Evolutionary conservation across 768 basidiomycete genomes (phyloP), one percentile per base, ranked within the genome.

Genomic region (Leccinum aurantiacum): DNA sequence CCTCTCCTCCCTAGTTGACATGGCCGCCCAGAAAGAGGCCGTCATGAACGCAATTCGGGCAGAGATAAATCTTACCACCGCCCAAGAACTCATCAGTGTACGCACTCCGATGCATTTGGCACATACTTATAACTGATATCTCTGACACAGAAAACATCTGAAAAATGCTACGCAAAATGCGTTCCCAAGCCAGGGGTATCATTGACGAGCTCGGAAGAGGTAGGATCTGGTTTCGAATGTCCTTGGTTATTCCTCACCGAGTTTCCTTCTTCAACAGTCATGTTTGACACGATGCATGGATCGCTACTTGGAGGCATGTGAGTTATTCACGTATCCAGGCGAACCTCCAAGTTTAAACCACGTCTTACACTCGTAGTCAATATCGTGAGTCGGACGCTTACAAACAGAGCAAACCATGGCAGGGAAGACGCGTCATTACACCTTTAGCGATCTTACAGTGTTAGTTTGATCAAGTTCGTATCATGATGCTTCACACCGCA

Each of bases 231-330:
- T 15, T 14, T 13, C 2, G 22, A 17, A 25, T 44, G 3, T 3
- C 27, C 15, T 35, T 49, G 46, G 29, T 46, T 35, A 35, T 56
- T n/a, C 15, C 33, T 64, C 31, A 61, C 44, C 6, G 38, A 27
- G 10, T 33, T 37, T 11, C 44, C 19, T 37, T 37, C 29, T 19
- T 3, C 59, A 46, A 46, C 44, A 93, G 92, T 86, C 85, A 27
- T 94, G 92, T 66, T 76, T 93, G 47, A 76, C 83, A 6, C 79
- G 85, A 59, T 94, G 92, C 70, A 78, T 92, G 67, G 90, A 92
- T 56, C 84, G 90, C 48, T 94, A 92, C 70, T 79, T 94, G 78
- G 90, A 93, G 74, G 89, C 89, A 37, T 93, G 91, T 92, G 67
- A 77, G 90, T 44, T 83, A 54, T 35, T 3, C 5, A 15, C 10